Conservation (phyloP, 352 stramenopile species). For the Thalassiosira livingstoniorum region DNA sequence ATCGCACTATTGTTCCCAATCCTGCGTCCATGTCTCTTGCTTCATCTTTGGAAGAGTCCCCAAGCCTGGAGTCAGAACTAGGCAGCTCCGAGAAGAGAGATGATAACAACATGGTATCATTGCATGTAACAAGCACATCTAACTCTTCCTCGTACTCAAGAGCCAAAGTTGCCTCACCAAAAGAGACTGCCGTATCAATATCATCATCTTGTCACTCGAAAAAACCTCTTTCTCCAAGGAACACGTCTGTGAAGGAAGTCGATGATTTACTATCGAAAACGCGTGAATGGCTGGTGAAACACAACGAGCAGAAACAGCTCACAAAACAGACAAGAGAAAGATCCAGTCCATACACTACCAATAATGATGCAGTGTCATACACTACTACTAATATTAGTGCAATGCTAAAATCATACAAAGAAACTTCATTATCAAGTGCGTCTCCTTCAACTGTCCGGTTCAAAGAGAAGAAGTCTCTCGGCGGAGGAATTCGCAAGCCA, state of each 20-base stretch:
- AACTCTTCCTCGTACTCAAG: too few relatives aligned
- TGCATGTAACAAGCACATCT: too few relatives aligned
- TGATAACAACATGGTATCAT: too few relatives aligned
- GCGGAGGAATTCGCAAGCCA: not conserved
- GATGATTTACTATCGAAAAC: conserved; percentile 51
- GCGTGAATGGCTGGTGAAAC: conserved; percentile 38
- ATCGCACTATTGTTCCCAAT: too few relatives aligned
- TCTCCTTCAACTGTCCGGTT: not conserved
- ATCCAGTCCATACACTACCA: conserved; percentile 31
- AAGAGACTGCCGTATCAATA: too few relatives aligned
- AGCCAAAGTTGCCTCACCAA: too few relatives aligned
- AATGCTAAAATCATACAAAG: not conserved
- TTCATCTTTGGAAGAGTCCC: not conserved
- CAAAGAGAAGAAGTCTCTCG: not conserved
- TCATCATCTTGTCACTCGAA: too few relatives aligned
- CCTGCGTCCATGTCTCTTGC: not conserved
- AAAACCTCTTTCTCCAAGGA: not conserved
- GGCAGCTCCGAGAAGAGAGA: too few relatives aligned
- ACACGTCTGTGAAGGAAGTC: conserved; percentile 38
- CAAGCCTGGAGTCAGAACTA: too few relatives aligned
- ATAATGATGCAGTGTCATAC: not conserved
- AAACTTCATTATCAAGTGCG: not conserved
- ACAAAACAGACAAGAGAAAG: not conserved
- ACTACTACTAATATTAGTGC: not conserved
- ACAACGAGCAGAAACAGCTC: conserved; percentile 16